Evolutionary conservation across 441 rosid species (phyloP), one percentile per base, ranked within the genome.

Genomic region (Raphanus hybrid): DNA sequence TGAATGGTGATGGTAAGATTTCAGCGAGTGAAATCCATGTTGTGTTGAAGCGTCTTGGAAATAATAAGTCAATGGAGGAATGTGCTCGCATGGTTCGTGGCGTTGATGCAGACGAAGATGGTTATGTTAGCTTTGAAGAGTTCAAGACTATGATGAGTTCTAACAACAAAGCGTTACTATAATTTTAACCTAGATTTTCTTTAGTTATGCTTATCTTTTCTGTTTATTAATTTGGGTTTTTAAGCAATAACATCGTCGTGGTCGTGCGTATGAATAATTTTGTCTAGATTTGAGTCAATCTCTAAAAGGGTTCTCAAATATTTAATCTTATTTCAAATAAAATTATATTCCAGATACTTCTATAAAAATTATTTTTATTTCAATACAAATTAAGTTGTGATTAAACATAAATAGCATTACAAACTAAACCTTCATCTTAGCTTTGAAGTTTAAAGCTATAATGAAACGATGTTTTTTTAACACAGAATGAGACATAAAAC

Each of bases 101-200:
- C 0, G 73, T 67, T 78, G 81, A 72, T 60, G 9, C 27, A 2
- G 81, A 78, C 11, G 20, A 54, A 0, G 77, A 78, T 78, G 81
- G 81, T 8, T 60, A 23, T 67, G 73, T 78, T 20, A 60, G 26
- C 20, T 78, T 78, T 78, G 58, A 78, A 23, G 77, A 78, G 26
- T 78, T 78, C 39, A 78, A 78, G n/a, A 60, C 20, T 15, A 78
- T 78, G 77, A 66, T 71, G 69, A 35, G 0, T 27, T 57, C 50
- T 23, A 35, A 68, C 20, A 12, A 12, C 4, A 69, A 26, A 6
- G 29, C 8, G 0, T 35, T 2, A 48, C 18, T 6, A 20, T 60
- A 41, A 68, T 60, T 12, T 3, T 48, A 35, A 4, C 54, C 15
- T 48, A 48, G 5, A 5, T n/a, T 48, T 48, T 4, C 15, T 45